Percentiles rank a stretch among this genome's conserved stretches.
phyloP scores from a whole-genome alignment of 805 yeast genomes.

The Spathaspora boniae region DNA sequence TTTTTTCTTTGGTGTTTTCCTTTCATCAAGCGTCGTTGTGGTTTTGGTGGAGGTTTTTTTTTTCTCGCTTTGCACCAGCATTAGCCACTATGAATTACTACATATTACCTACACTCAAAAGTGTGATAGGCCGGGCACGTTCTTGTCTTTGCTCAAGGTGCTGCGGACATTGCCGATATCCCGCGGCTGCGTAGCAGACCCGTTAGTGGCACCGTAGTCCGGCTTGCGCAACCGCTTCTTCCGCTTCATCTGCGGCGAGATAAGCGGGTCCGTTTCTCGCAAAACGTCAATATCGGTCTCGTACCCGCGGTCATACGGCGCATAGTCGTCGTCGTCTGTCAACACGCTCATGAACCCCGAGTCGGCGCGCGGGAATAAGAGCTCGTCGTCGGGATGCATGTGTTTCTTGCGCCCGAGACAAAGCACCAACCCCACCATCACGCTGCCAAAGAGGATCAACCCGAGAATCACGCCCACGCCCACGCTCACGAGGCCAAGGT shows the following conservation, averaged over 20 bases:
- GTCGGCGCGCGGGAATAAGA: slow-evolving; percentile 14
- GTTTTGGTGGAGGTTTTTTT: too few species aligned
- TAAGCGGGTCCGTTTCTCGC: slow-evolving; percentile 28
- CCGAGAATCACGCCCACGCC: slow-evolving; percentile 68
- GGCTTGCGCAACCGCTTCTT: slow-evolving; percentile 12
- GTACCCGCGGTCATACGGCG: slow-evolving; percentile 33
- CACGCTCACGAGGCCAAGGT: slow-evolving; percentile 64
- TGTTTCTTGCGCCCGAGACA: slow-evolving; percentile 14
- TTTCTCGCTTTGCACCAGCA: not conserved
- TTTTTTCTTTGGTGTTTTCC: slow-evolving; percentile 3
- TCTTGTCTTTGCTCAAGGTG: slow-evolving; percentile 18
- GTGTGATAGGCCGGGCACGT: slow-evolving; percentile 13
- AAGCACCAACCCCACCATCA: slow-evolving; percentile 19
- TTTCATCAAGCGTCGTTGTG: not conserved
- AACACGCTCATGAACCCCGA: slow-evolving; percentile 38
- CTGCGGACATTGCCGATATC: slow-evolving; percentile 20
- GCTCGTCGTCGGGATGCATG: slow-evolving; percentile 4
- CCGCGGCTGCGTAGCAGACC: slow-evolving; percentile 16
- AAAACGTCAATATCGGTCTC: slow-evolving; percentile 41
- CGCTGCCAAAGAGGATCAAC: slow-evolving; percentile 34
- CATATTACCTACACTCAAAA: slow-evolving; percentile 4
- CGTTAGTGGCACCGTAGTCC: slow-evolving; percentile 17
- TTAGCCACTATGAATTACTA: not conserved
- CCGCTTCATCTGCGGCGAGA: slow-evolving; percentile 20
- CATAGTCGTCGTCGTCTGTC: slow-evolving; percentile 23